Percentiles rank a stretch among this genome's conserved stretches.
These are phyloP conservation scores for Penicillium sp. DNA, from an alignment of 2,329 filamentous ascomycete genomes.

Conservation along the genomic window DNA sequence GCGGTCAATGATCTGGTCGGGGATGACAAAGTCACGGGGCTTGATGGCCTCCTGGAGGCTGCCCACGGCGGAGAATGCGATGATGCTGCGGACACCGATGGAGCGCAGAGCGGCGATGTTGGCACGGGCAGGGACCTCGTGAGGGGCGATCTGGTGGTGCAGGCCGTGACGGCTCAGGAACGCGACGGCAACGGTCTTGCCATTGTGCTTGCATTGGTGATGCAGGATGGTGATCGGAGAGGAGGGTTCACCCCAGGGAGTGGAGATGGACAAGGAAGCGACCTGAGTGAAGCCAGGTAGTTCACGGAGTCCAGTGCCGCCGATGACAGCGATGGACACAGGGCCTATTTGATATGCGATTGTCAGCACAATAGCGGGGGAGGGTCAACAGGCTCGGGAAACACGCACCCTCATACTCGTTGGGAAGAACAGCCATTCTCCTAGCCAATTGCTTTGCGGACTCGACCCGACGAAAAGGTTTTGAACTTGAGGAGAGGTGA, in stretches of 20 bases:
- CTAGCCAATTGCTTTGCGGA: conserved; percentile 31
- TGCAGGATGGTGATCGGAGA: conserved; percentile 80
- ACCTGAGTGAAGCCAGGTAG: conserved; percentile 83
- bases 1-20: conserved; percentile 94
- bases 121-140: conserved; percentile 89
- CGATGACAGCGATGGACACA: conserved; percentile 82
- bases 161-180: conserved; percentile 91
- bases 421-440: conserved; percentile 54
- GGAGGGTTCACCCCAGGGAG: conserved; percentile 82
- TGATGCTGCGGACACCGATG: conserved; percentile 82
- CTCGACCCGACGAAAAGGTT: conserved; percentile 30
- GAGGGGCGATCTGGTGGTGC: conserved; percentile 83
- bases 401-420: conserved; percentile 55
- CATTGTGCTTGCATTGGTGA: conserved; percentile 68
- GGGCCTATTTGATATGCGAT: conserved; percentile 38
- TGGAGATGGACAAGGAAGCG: conserved; percentile 68
- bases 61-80: conserved; percentile 93
- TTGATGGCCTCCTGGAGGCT: conserved; percentile 87
- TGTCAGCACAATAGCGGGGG: conserved; percentile 17
- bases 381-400: background rate
- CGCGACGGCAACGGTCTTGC: conserved; percentile 62
- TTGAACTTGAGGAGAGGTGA: conserved; percentile 23
- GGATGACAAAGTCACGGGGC: conserved; percentile 93
- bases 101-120: conserved; percentile 96
- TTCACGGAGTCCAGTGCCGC: conserved; percentile 85